Conservation (phyloP, 2,329 filamentous ascomycete genomes). For the Aspergillus tubingensis region DNA sequence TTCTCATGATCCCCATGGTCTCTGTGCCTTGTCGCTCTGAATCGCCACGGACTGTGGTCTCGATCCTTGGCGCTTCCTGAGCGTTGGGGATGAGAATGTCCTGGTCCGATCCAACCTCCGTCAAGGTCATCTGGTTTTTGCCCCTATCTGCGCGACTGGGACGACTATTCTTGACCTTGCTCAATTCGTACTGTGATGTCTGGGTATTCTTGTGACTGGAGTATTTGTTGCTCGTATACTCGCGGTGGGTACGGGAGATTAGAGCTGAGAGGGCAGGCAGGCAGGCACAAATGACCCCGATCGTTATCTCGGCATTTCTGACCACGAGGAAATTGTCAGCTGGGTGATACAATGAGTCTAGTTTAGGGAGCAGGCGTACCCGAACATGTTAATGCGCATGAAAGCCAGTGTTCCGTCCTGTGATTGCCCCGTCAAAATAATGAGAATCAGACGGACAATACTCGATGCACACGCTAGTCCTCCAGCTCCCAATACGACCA, state of each 20-base stretch:
- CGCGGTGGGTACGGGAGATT: constrained; percentile 35
- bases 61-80: constrained; percentile 29
- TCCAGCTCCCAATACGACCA: constrained; percentile 54
- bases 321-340: constrained; percentile 23
- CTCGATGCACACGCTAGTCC: constrained; percentile 32
- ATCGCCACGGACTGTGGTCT: constrained; percentile 29
- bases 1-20: constrained; percentile 29
- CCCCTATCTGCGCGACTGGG: constrained; percentile 19
- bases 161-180: constrained; percentile 20
- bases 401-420: constrained; percentile 29
- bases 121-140: constrained; percentile 19
- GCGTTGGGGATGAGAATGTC: constrained; percentile 29
- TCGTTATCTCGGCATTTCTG: constrained; percentile 43
- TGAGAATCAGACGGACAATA: constrained; percentile 31
- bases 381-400: constrained; percentile 35
- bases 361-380: constrained; percentile 31
- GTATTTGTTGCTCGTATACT: constrained; percentile 27
- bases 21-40: not conserved
- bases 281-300: constrained; percentile 45
- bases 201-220: not conserved
- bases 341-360: not conserved
- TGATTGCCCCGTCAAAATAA: constrained; percentile 25
- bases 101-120: constrained; percentile 26
- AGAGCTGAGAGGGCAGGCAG: constrained; percentile 42
- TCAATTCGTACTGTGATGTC: constrained; percentile 26